A percentile compares a stretch with the other conserved stretches of the same genome.
These are phyloP conservation scores for Lactarius pseudohatsudake DNA, from an alignment of 768 basidiomycete species.

Conservation along the genomic window DNA sequence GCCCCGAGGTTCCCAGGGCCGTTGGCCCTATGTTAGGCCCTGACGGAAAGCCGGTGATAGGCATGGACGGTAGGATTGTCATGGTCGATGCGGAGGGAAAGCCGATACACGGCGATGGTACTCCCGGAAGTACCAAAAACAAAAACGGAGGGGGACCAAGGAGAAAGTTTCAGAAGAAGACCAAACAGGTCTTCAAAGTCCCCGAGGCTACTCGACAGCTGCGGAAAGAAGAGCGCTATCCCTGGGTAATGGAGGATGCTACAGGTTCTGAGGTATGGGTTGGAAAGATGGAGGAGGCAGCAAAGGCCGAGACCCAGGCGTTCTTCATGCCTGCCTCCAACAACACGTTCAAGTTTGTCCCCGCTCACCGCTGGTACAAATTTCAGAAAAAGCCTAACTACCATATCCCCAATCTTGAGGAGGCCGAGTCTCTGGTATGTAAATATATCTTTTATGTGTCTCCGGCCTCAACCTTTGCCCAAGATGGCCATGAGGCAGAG, in stretches of 20 bases:
- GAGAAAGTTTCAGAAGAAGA: slow-evolving; percentile 83
- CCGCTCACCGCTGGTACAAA: slow-evolving; percentile 88
- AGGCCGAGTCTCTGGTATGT: slow-evolving; percentile 66
- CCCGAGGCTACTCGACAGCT: slow-evolving; percentile 76
- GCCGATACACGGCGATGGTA: slow-evolving; percentile 52
- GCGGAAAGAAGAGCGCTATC: slow-evolving; percentile 82
- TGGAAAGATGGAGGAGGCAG: slow-evolving; percentile 77
- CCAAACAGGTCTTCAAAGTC: slow-evolving; percentile 75
- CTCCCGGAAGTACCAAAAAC: slow-evolving; percentile 45
- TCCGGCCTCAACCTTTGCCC: slow-evolving; percentile 33
- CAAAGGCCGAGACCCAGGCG: slow-evolving; percentile 68
- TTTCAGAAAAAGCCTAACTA: slow-evolving; percentile 85
- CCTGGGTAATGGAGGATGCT: slow-evolving; percentile 89
- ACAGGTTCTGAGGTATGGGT: slow-evolving; percentile 72
- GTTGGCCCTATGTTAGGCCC: slow-evolving; percentile 75
- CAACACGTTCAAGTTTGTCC: slow-evolving; percentile 84
- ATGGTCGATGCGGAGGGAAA: slow-evolving; percentile 81
- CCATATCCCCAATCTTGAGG: slow-evolving; percentile 63
- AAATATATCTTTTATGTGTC: slow-evolving; percentile 31
- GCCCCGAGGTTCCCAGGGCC: slow-evolving; percentile 43
- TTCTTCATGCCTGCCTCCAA: slow-evolving; percentile 84
- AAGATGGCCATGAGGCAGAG: slow-evolving; percentile 57
- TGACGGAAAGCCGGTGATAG: slow-evolving; percentile 84
- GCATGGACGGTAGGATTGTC: slow-evolving; percentile 70
- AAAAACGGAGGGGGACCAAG: slow-evolving; percentile 42